Percentiles rank a stretch among this genome's conserved stretches.
Evolutionary conservation across 768 basidiomycete species (phyloP).

Genomic region (Megacollybia marginata): DNA sequence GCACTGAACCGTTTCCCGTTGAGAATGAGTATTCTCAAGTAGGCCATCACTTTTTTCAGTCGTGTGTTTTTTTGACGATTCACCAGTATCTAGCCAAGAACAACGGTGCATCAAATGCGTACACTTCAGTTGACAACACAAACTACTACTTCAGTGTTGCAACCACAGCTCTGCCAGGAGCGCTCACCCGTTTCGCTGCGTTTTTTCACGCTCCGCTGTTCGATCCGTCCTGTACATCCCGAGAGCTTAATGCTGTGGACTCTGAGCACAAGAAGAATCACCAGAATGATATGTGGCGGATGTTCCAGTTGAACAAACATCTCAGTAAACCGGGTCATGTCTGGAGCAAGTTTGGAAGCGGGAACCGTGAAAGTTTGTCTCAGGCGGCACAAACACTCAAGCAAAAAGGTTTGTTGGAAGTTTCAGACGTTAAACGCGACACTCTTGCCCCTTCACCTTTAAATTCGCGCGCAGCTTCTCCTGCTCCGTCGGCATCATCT

Average conservation of each 20-base stretch:
- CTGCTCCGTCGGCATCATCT: slow-evolving; percentile 49
- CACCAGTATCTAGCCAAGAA: slow-evolving; percentile 71
- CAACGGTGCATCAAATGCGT: slow-evolving; percentile 86
- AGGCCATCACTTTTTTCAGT: slow-evolving; percentile 5
- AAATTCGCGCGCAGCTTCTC: slow-evolving; percentile 52
- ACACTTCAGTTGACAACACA: slow-evolving; percentile 86
- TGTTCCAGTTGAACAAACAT: slow-evolving; percentile 90
- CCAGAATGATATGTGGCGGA: slow-evolving; percentile 86
- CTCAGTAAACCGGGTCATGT: slow-evolving; percentile 72
- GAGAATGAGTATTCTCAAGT: slow-evolving; percentile 96
- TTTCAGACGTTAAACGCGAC: slow-evolving; percentile 10
- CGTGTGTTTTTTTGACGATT: slow-evolving; percentile 5
- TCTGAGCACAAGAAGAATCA: slow-evolving; percentile 97
- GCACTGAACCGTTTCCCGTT: slow-evolving; percentile 74
- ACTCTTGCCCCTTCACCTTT: slow-evolving; percentile 32
- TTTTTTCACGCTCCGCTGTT: slow-evolving; percentile 97
- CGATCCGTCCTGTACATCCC: slow-evolving; percentile 71
- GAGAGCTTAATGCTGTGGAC: slow-evolving; percentile 93
- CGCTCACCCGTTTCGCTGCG: slow-evolving; percentile 68
- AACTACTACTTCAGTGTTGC: slow-evolving; percentile 79
- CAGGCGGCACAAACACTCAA: slow-evolving; percentile 52
- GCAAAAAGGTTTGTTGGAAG: slow-evolving; percentile 33
- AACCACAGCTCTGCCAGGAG: slow-evolving; percentile 54
- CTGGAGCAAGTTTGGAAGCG: slow-evolving; percentile 91
- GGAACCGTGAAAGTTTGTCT: slow-evolving; percentile 69